Evolutionary conservation across 2,329 filamentous ascomycete genomes (phyloP).

Genomic region (Colletotrichum liriopes): DNA sequence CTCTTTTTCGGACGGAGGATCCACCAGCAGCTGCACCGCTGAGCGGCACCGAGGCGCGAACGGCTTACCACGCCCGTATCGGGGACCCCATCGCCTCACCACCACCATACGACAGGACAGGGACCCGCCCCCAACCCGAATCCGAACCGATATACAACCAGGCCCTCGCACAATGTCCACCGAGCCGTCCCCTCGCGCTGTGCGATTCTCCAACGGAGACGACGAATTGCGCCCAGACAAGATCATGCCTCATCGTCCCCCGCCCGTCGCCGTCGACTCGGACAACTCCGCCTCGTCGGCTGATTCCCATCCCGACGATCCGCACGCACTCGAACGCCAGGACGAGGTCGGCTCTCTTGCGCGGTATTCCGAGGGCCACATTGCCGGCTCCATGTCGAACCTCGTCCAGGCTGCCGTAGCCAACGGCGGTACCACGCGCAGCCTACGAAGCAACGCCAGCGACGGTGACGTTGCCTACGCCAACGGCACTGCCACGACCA

Average conservation of each 20-base stretch:
- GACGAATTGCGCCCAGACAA: constrained; percentile 61
- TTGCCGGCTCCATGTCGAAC: constrained; percentile 61
- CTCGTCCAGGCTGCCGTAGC: constrained; percentile 46
- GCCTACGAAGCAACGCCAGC: constrained; percentile 47
- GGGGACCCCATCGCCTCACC: constrained; percentile 26
- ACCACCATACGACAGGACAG: neutral
- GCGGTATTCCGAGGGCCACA: constrained; percentile 60
- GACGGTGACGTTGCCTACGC: constrained; percentile 42
- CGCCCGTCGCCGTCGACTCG: constrained; percentile 58
- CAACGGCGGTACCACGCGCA: constrained; percentile 39
- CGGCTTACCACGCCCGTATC: constrained; percentile 31
- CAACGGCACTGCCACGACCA: constrained; percentile 52
- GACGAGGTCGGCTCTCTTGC: constrained; percentile 63
- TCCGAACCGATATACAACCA: constrained; percentile 26
- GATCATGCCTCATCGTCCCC: constrained; percentile 56
- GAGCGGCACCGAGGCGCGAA: constrained; percentile 37
- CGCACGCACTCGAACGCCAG: constrained; percentile 63
- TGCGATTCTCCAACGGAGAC: constrained; percentile 70
- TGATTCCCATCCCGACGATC: constrained; percentile 61
- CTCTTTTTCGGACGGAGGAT: constrained; percentile 41
- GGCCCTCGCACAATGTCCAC: constrained; percentile 45
- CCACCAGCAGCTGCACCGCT: constrained; percentile 40
- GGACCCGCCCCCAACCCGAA: neutral
- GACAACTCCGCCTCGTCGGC: constrained; percentile 65
- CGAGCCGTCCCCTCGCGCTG: constrained; percentile 69